Evolutionary conservation across 2,329 filamentous ascomycete species (phyloP).

Genomic region (Colletotrichum caudatum): DNA sequence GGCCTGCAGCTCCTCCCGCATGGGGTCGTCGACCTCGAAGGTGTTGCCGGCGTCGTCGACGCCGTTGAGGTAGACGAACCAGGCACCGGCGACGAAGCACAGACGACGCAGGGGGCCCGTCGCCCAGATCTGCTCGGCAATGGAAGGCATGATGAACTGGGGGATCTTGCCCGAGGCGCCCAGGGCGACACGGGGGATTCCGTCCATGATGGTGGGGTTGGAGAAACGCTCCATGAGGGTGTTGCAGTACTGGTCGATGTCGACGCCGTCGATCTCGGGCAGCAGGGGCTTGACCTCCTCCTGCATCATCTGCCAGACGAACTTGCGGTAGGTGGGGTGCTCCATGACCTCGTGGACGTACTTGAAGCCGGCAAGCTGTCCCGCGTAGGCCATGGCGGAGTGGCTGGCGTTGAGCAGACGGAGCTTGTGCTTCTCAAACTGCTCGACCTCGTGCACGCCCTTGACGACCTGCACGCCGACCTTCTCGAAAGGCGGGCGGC

Average conservation of each 20-base stretch:
- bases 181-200: slow-evolving; percentile 63
- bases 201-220: slow-evolving; percentile 68
- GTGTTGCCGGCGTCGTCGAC: slow-evolving; percentile 60
- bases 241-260: slow-evolving; percentile 64
- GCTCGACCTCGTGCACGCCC: slow-evolving; percentile 63
- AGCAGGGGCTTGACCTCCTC: slow-evolving; percentile 65
- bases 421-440: slow-evolving; percentile 69
- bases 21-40: slow-evolving; percentile 60
- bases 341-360: slow-evolving; percentile 67
- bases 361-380: slow-evolving; percentile 63
- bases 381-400: slow-evolving; percentile 64
- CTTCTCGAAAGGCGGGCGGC: slow-evolving; percentile 64
- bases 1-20: slow-evolving; percentile 60
- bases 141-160: slow-evolving; percentile 62
- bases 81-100: slow-evolving; percentile 61
- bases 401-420: slow-evolving; percentile 66
- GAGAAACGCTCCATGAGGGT: slow-evolving; percentile 67
- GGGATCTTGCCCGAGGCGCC: slow-evolving; percentile 67
- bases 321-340: slow-evolving; percentile 59
- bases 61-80: slow-evolving; percentile 65
- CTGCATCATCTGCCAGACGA: slow-evolving; percentile 67
- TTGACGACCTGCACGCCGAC: slow-evolving; percentile 65
- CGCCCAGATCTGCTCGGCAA: slow-evolving; percentile 60
- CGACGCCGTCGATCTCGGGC: slow-evolving; percentile 62
- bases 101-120: slow-evolving; percentile 60